Evolutionary conservation across 768 basidiomycete species (phyloP), one percentile per base, ranked within the genome.

Genomic region (Russula lepida): DNA sequence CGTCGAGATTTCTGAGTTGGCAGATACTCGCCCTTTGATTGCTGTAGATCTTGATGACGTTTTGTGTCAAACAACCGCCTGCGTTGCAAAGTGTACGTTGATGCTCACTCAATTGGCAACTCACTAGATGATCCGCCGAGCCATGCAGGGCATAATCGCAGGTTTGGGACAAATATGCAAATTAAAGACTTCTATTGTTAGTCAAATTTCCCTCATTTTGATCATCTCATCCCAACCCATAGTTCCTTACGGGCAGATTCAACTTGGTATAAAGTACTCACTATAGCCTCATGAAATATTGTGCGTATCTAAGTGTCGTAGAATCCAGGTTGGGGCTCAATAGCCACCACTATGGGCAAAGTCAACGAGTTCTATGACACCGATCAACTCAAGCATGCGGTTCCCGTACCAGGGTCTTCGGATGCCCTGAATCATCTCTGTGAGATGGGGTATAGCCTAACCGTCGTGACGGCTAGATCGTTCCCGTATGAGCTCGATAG

Each of bases 301-400:
- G 17, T 17, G 41, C 43, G 39, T 12, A 57, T 43, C 47, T 41
- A n/a, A 54, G 39, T 37, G 51, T 41, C 21, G 49, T 27, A 61
- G 59, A 64, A 59, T 41, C 64, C 64, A 52, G 64, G 64, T 6
- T 65, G 64, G 64, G 64, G 64, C 15, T 56, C 61, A 5, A 57
- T 63, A 32, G 35, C 61, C 25, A 39, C 54, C 9, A 66, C 63
- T 11, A 21, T 33, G 47, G 48, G 41, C 23, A 66, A 66, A 41
- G 48, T 61, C 55, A 48, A 56, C 19, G 56, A 56, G 11, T 61
- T 66, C 50, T 64, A 66, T 25, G 54, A 50, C 47, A 58, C 55
- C n/a, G 62, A 66, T 19, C 51, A 66, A 9, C 58, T 66, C 46
- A 19, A 23, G 19, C 19, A 63, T 30, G 64, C 64, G 6, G n/a